Conservation (phyloP, 2,329 filamentous ascomycete species). For the Pestalotiopsis sp. region DNA sequence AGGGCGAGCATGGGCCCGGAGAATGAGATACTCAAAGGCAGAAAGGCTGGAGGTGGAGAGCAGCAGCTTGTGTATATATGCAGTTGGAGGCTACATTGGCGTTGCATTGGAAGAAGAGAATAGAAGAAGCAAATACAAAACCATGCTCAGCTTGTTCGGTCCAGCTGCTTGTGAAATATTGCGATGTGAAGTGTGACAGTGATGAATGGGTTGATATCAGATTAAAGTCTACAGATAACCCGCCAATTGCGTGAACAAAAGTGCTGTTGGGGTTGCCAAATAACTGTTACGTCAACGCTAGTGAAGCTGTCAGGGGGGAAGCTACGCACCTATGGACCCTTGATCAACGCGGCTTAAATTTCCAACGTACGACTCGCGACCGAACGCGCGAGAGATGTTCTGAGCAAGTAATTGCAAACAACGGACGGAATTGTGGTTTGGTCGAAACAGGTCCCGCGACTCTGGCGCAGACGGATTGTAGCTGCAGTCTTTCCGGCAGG, state of each 20-base stretch:
- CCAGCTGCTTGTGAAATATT: background rate
- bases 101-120: background rate
- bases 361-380: background rate
- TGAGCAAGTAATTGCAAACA: background rate
- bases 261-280: no score
- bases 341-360: background rate
- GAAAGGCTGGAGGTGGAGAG: background rate
- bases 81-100: background rate
- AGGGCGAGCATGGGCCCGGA: background rate
- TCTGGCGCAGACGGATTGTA: no score
- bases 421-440: no score
- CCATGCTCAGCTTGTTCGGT: background rate
- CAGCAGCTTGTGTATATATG: constrained; percentile 1
- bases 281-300: background rate
- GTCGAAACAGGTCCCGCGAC: no score
- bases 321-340: background rate
- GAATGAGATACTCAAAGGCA: background rate
- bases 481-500: background rate
- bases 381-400: background rate
- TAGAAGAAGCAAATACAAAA: constrained; percentile 5
- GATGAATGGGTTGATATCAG: no score
- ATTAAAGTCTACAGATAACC: no score
- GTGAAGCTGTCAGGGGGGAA: background rate
- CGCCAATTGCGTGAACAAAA: no score
- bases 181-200: background rate